A percentile compares a stretch with the other conserved stretches of the same genome.
Conservation (phyloP, 306 rosid species). For the Inga oerstediana region DNA sequence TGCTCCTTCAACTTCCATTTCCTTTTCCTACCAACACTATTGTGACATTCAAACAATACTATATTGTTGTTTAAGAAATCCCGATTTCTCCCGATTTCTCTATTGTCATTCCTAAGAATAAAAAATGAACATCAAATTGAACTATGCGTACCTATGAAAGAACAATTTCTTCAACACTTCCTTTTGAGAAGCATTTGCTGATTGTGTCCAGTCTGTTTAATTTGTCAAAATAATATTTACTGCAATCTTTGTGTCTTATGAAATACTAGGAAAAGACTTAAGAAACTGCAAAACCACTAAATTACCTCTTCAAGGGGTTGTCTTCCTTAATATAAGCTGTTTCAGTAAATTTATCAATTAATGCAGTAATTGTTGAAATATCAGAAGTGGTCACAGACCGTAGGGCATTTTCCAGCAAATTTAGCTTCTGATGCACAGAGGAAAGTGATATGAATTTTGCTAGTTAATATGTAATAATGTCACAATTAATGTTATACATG, state of each 20-base stretch:
- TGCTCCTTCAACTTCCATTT: conserved; percentile 15
- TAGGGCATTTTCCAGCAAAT: not conserved
- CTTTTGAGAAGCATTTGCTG: not conserved
- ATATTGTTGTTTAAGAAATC: not conserved
- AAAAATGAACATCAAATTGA: not conserved
- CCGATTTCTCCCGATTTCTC: not conserved
- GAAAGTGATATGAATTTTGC: not conserved
- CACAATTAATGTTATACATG: no score
- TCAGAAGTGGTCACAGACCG: not conserved
- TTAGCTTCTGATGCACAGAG: not conserved
- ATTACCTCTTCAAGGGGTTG: conserved; percentile 10
- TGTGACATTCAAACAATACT: not conserved
- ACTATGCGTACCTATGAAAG: conserved; percentile 23
- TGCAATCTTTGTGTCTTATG: not conserved
- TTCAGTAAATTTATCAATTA: not conserved
- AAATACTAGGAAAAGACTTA: not conserved
- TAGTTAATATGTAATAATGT: not conserved
- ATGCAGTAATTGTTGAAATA: not conserved
- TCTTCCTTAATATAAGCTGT: not conserved
- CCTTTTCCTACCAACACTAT: conserved; percentile 29
- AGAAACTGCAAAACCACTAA: not conserved
- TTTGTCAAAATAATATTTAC: no score
- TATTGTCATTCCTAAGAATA: not conserved
- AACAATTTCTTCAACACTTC: not conserved
- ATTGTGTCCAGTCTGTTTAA: not conserved